Base-by-base conservation (phyloP, 78 protist genomes). In the Dictyostelium firmibasis region DNA sequence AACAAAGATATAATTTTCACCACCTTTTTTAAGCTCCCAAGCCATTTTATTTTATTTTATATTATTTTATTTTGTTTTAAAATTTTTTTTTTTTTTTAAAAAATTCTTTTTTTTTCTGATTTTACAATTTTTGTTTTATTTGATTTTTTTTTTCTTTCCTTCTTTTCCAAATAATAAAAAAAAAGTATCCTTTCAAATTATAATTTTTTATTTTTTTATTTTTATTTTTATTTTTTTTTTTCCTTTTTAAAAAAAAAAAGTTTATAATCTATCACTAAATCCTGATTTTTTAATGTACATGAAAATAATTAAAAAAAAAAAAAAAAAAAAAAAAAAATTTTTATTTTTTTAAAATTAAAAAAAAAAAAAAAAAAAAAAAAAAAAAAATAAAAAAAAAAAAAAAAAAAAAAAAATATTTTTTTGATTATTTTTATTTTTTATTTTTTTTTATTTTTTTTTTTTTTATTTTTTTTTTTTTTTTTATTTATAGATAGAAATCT, bases 1-100 rank as follows among this genome's bases (percentile, higher is more conserved):
- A 18, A 89, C 94, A 81, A 89, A 89, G 23, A 81, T 81, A 76
- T 79, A 89, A 14, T 53, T 29, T 29, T 78, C 77, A 38, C 85
- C 78, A 31, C 50, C 53, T 78, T 89, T 89, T 69, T 89, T 89
- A n/a, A 69, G 67, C 35, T 89, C 94, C 94, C 94, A 89, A 81
- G 94, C 94, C 94, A 89, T 89, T 53, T 44, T 84, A n/a, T 69
- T 25, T 41, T 76, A 4, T 57, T 27, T 62, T 38, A 53, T 67
- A 43, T 62, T 44, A 29, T 64, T 88, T 44, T 25, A 4, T 20
- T 57, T 57, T 50, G 1, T 57, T 20, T 57, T 5, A 14, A 3
- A 57, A 14, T 57, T 57, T 20, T 20, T 57, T 20, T 50, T 18
- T 18, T 57, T 57, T 57, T 57, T 57, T 50, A 50, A n/a, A n/a